Base-by-base conservation (phyloP, 2,329 filamentous ascomycete genomes). In the Microsporum canis region DNA sequence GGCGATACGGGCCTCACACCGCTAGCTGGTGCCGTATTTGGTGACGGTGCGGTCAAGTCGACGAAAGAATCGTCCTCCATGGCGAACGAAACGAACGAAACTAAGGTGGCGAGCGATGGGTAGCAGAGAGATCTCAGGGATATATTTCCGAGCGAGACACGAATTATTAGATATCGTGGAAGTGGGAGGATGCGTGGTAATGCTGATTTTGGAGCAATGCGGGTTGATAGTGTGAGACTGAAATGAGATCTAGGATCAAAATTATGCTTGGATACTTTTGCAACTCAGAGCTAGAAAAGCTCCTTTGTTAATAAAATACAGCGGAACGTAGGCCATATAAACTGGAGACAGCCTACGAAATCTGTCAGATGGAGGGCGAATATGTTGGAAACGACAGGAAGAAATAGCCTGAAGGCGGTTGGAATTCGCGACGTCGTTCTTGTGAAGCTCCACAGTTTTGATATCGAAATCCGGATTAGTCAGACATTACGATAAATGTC, bases 11-110 rank as follows among this genome's bases (percentile, higher is more conserved):
- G 58, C 8, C 43, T 5, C 31, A 7, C 36, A 6, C 10, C 10
- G 10, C 34, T n/a, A 10, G 14, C 45, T 31, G 45, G 47, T 4
- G 29, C 29, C 12, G 34, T n/a, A n/a, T 23, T n/a, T 5, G 58
- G 36, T 27, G 60, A 61, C 14, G 62, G 55, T 29, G 39, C 43
- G 5, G 64, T 65, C 17, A 66, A 62, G 38, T 65, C 64, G 31
- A 65, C 60, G 59, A 63, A 60, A 7, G 58, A 23, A 39, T 51
- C 53, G 29, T 45, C 49, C 36, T 59, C 58, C 63, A 66, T 65
- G 10, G 17, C 41, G 27, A 27, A 34, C 8, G 14, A 36, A n/a
- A n/a, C 41, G 27, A 27, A 34, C 8, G 14, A 55, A 36, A 5
- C 10, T 1, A 31, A 33, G 3, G 51, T 36, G 33, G 29, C 51